A percentile compares a stretch with the other conserved stretches of the same genome.
Conservation (phyloP, 768 basidiomycete species). For the Termitomyces sp. region DNA sequence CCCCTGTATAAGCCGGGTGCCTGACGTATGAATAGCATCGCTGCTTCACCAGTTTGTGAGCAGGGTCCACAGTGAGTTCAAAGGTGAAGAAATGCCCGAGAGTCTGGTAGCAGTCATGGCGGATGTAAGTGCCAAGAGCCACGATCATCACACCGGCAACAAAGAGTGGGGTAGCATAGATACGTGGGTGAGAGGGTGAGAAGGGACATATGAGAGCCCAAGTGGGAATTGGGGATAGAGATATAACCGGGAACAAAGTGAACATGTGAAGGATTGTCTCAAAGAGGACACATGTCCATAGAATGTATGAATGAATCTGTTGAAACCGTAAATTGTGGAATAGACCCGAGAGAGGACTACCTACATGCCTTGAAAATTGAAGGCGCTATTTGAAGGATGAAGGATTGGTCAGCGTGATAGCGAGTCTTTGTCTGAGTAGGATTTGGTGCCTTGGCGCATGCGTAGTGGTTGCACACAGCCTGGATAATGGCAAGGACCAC, state of each 20-base stretch:
- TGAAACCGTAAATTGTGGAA: background rate
- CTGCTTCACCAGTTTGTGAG: conserved; percentile 35
- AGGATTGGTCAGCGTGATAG: conserved; percentile 36
- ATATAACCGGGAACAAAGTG: conserved; percentile 10
- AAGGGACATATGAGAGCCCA: conserved; percentile 22
- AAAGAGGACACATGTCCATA: conserved; percentile 15
- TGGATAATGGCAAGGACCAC: conserved; percentile 35
- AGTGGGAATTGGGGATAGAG: conserved; percentile 23
- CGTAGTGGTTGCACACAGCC: conserved; percentile 35
- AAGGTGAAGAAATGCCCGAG: conserved; percentile 42
- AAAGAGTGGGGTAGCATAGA: conserved; percentile 24
- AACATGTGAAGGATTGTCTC: conserved; percentile 13
- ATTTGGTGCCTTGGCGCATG: conserved; percentile 39
- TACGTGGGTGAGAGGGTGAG: conserved; percentile 14
- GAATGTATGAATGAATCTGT: conserved; percentile 14
- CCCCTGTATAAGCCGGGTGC: conserved; percentile 42
- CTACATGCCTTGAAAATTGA: conserved; percentile 34
- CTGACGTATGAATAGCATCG: conserved; percentile 40
- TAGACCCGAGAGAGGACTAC: background rate
- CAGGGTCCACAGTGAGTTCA: conserved; percentile 38
- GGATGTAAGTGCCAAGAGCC: conserved; percentile 29
- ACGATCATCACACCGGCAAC: conserved; percentile 28
- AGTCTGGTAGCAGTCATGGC: conserved; percentile 35
- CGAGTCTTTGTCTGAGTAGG: conserved; percentile 37
- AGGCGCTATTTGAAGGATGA: conserved; percentile 41